Conservation (phyloP, 495 filamentous ascomycete genomes). For the Xylaria intraflava region DNA sequence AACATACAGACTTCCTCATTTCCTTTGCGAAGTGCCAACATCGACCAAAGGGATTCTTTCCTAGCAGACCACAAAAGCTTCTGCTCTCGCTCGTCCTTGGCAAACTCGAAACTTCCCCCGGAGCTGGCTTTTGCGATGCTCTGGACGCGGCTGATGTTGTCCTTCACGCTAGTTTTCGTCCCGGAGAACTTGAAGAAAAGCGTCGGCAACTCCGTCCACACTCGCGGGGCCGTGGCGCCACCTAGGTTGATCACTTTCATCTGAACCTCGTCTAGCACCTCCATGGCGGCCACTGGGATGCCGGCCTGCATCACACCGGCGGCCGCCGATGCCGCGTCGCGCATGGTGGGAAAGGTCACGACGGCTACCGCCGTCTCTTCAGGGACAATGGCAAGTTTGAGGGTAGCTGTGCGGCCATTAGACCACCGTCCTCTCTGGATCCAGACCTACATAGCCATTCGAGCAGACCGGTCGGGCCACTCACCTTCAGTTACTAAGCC, state of each 20-base stretch:
- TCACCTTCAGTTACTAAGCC: slow-evolving; percentile 64
- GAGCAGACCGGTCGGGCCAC: no score
- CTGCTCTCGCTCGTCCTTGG: slow-evolving; percentile 58
- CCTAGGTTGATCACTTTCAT: slow-evolving; percentile 72
- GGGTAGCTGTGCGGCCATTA: slow-evolving; percentile 40
- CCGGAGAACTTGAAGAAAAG: slow-evolving; percentile 83
- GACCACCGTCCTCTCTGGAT: not conserved
- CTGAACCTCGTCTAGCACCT: slow-evolving; percentile 78
- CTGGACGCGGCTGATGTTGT: slow-evolving; percentile 60
- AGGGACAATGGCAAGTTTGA: slow-evolving; percentile 68
- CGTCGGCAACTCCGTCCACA: slow-evolving; percentile 71
- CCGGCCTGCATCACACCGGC: slow-evolving; percentile 64
- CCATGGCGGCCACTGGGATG: slow-evolving; percentile 70
- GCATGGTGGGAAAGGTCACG: slow-evolving; percentile 65
- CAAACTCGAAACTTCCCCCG: slow-evolving; percentile 67
- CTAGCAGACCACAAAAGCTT: slow-evolving; percentile 67
- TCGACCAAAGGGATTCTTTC: slow-evolving; percentile 71
- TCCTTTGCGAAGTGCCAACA: slow-evolving; percentile 60
- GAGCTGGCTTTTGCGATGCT: slow-evolving; percentile 56
- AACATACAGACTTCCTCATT: slow-evolving; percentile 53
- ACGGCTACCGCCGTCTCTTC: slow-evolving; percentile 70
- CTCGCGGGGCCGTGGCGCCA: slow-evolving; percentile 56
- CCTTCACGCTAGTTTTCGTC: slow-evolving; percentile 60
- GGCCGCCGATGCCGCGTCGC: slow-evolving; percentile 64
- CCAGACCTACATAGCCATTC: not conserved